Percentiles rank a stretch among this genome's conserved stretches.
These are phyloP conservation scores for Chamaenerion angustifolium DNA, from an alignment of 345 rosid species.

Conservation along the genomic window DNA sequence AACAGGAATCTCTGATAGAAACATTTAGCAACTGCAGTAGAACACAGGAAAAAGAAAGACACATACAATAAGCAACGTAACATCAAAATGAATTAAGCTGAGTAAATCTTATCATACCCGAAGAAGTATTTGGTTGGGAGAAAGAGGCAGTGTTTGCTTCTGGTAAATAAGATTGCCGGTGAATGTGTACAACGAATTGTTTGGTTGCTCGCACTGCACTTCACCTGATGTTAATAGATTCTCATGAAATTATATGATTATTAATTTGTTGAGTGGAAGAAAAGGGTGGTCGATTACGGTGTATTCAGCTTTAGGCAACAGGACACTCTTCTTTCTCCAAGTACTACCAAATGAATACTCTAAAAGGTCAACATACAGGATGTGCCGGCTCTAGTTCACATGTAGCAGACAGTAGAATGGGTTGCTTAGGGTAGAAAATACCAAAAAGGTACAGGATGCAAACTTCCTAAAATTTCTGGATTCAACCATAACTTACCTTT, in stretches of 20 bases:
- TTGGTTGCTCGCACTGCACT: slow-evolving; percentile 98
- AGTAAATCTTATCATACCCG: slow-evolving; percentile 41
- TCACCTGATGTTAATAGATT: slow-evolving; percentile 55
- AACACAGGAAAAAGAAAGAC: no score
- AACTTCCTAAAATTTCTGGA: not conserved
- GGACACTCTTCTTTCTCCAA: no score
- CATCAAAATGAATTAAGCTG: slow-evolving; percentile 7
- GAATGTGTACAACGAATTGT: slow-evolving; percentile 94
- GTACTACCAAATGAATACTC: slow-evolving; percentile 1
- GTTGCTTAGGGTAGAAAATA: no score
- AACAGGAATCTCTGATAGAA: no score
- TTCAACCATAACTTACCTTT: not conserved
- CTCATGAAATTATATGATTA: not conserved
- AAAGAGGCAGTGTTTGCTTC: slow-evolving; percentile 82
- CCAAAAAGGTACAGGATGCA: not conserved
- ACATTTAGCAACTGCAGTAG: no score
- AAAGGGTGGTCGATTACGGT: no score
- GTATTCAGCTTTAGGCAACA: no score
- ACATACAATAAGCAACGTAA: slow-evolving; percentile 1
- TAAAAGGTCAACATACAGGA: not conserved
- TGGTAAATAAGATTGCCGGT: slow-evolving; percentile 86
- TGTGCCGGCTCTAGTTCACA: not conserved
- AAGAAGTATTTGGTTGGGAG: slow-evolving; percentile 84
- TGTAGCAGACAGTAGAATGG: not conserved
- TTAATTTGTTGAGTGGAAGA: no score